A percentile compares a stretch with the other conserved stretches of the same genome.
Evolutionary conservation across 805 yeast genomes (phyloP).

Genomic region (Saccharomycopsis selenospora): DNA sequence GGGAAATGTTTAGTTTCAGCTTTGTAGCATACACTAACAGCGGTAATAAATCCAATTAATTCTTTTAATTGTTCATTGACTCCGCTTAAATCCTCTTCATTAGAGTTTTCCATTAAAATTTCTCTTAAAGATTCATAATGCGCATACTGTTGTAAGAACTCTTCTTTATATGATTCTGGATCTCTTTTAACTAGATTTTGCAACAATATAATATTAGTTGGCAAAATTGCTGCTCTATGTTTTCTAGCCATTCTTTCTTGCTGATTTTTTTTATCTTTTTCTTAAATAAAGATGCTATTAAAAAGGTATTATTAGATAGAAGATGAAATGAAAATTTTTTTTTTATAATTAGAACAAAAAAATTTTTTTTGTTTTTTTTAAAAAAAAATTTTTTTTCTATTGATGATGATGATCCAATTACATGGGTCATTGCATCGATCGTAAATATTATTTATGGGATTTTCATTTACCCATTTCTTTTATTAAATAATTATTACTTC

Average conservation of each 20-base stretch:
- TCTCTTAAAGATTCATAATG: constrained; percentile 90
- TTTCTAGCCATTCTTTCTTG: constrained; percentile 86
- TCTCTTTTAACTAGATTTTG: constrained; percentile 92
- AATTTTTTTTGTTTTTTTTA: too few species aligned
- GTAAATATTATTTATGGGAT: too few species aligned
- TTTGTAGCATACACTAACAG: constrained; percentile 86
- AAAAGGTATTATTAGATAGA: too few species aligned
- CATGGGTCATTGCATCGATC: too few species aligned
- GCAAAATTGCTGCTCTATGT: constrained; percentile 88
- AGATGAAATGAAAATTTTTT: too few species aligned
- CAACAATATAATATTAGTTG: constrained; percentile 82
- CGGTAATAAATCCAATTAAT: constrained; percentile 82
- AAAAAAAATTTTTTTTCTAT: too few species aligned
- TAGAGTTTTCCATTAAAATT: constrained; percentile 68
- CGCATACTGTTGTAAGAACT: constrained; percentile 83
- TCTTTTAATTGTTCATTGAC: constrained; percentile 53
- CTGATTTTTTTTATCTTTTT: too few species aligned
- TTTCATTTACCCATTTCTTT: too few species aligned
- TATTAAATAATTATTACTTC: too few species aligned
- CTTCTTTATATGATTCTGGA: constrained; percentile 91
- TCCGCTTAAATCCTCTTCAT: constrained; percentile 35
- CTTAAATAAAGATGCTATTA: too few species aligned
- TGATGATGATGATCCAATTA: too few species aligned
- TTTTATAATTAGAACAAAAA: too few species aligned
- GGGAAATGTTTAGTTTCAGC: constrained; percentile 83